Evolutionary conservation across 768 basidiomycete genomes (phyloP), one percentile per base, ranked within the genome.

Genomic region (Russula brevipes): DNA sequence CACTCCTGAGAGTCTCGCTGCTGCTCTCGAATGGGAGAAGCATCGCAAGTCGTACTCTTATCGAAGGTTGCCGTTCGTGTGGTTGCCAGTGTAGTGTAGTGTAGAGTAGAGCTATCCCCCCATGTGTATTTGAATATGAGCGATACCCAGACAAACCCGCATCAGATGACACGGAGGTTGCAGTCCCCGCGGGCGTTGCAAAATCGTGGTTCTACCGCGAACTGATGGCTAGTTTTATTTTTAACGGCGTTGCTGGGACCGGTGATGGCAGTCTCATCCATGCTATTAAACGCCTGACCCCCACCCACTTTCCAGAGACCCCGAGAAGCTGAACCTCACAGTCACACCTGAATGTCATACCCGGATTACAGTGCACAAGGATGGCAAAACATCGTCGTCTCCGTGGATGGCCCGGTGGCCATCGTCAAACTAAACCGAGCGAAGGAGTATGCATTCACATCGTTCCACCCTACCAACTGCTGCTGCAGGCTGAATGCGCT

Each of bases 351-450:
- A 57, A 67, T 67, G 66, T 36, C 57, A 10, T 16, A 10, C 31
- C 64, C 65, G 11, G 60, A 68, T 50, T 68, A 68, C 49, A 50
- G 44, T 41, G 31, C 57, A 10, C 64, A 59, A 68, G 75, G 74
- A 1, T 79, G 80, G 71, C 78, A 76, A 55, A 73, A 75, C 33
- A 76, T 82, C 60, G 35, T 77, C n/a, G 77, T 77, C 19, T 69
- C 73, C 5, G 73, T 82, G 45, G 80, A 83, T 38, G 78, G 75
- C 6, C 65, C 73, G 0, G 75, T 85, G 6, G 72, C 78, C 5
- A 74, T 80, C n/a, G 72, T 82, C 11, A 69, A 76, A 9, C 70
- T 83, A 54, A 80, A 82, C 64, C 76, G 82, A 14, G 69, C 81
- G 0, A 79, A 82, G 57, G 70, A 81, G 81, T 83, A 60, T 44